These are phyloP conservation scores for Geranomyces michiganensis DNA, from an alignment of 192 early-diverging fungal species.

Conservation along the genomic window DNA sequence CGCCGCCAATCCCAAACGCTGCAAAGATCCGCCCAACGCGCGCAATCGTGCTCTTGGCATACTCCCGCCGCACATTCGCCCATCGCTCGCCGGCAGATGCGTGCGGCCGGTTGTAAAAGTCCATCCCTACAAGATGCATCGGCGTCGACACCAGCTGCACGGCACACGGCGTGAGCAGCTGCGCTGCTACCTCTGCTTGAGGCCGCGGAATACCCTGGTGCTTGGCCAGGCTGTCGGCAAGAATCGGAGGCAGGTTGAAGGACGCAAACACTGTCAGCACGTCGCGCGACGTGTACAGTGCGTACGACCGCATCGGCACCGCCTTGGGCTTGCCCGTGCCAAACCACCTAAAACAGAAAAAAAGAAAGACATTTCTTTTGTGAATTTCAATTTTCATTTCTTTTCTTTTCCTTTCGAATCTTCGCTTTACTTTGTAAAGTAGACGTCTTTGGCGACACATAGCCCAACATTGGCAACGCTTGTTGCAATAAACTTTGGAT, in stretches of 20 bases:
- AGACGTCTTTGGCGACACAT: constrained; percentile 47
- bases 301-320: constrained; percentile 40
- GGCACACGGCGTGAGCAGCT: constrained; percentile 47
- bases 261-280: constrained; percentile 47
- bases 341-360: constrained; percentile 34
- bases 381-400: no score
- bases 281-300: constrained; percentile 44
- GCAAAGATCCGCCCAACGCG: constrained; percentile 47
- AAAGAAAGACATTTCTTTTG: neutral
- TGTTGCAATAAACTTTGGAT: constrained; percentile 47
- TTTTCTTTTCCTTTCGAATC: no score
- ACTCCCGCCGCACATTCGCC: neutral
- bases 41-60: neutral
- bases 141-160: constrained; percentile 50
- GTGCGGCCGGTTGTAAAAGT: constrained; percentile 46
- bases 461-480: constrained; percentile 44
- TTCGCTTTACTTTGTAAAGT: constrained; percentile 33
- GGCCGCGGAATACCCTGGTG: neutral
- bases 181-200: constrained; percentile 31
- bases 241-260: constrained; percentile 49
- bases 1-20: constrained; percentile 53
- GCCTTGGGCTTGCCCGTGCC: constrained; percentile 36
- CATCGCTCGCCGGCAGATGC: constrained; percentile 1
- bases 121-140: constrained; percentile 50
- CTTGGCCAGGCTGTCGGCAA: constrained; percentile 25